phyloP scores from a whole-genome alignment of 352 stramenopile species.

The Globisporangium perplexum region DNA sequence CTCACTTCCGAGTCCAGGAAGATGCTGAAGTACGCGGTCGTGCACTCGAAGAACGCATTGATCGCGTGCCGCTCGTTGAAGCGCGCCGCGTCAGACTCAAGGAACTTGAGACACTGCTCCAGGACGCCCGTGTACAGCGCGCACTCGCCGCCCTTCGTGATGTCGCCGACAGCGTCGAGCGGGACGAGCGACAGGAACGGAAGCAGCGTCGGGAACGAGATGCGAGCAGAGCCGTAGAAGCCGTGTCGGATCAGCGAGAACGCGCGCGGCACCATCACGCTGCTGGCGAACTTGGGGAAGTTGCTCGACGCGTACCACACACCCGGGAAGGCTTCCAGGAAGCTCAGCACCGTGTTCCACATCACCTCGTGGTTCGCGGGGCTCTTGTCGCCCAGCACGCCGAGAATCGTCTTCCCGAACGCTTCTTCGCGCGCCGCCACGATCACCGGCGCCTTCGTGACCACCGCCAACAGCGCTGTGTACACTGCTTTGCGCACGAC shows the following conservation, averaged over 20 bases:
- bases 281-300: slow-evolving; percentile 60
- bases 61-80: slow-evolving; percentile 54
- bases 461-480: slow-evolving; percentile 47
- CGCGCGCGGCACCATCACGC: slow-evolving; percentile 53
- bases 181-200: slow-evolving; percentile 74
- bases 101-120: slow-evolving; percentile 67
- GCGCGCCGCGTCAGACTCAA: slow-evolving; percentile 44
- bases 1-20: slow-evolving; percentile 45
- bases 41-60: slow-evolving; percentile 65
- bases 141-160: slow-evolving; percentile 24
- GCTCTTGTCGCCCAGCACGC: slow-evolving; percentile 62
- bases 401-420: slow-evolving; percentile 70
- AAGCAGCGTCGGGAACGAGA: slow-evolving; percentile 63
- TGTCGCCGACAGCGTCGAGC: slow-evolving; percentile 43
- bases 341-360: slow-evolving; percentile 73
- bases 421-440: slow-evolving; percentile 38
- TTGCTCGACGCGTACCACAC: slow-evolving; percentile 35
- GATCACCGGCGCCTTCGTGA: slow-evolving; percentile 32
- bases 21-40: slow-evolving; percentile 58
- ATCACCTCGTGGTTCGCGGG: slow-evolving; percentile 60
- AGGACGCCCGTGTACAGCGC: slow-evolving; percentile 55
- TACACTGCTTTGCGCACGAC: slow-evolving; percentile 64
- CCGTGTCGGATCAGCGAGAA: slow-evolving; percentile 73
- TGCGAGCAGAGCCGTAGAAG: slow-evolving; percentile 65
- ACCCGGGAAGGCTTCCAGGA: slow-evolving; percentile 42